Conservation (phyloP, 2,329 filamentous ascomycete species). For the Fusarium drepaniforme region DNA sequence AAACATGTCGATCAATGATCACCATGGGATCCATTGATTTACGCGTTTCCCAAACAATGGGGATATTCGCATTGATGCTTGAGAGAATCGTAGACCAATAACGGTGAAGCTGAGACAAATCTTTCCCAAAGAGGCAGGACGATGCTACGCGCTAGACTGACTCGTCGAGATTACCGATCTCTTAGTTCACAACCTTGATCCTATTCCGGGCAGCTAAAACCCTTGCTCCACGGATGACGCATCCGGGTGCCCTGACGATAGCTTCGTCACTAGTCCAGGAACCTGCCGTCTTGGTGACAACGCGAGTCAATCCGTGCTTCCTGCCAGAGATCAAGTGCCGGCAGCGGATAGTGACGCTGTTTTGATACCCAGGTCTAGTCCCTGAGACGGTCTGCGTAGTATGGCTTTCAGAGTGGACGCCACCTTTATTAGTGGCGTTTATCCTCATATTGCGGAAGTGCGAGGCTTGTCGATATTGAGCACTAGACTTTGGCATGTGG, state of each 20-base stretch:
- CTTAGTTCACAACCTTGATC: neutral
- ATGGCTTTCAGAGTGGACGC: neutral
- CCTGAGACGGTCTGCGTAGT: neutral
- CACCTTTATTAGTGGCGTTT: neutral
- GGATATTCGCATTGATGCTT: neutral
- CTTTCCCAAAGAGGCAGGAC: neutral
- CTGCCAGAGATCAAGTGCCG: neutral
- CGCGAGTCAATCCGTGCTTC: neutral
- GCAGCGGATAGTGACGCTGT: neutral
- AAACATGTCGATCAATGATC: neutral
- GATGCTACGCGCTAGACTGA: neutral
- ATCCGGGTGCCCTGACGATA: neutral
- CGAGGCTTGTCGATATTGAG: neutral
- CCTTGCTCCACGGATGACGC: neutral
- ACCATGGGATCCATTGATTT: neutral
- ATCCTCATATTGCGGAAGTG: neutral
- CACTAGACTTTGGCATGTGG: neutral
- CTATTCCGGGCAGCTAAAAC: neutral
- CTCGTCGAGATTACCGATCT: constrained; percentile 3
- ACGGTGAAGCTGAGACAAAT: neutral
- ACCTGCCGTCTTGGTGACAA: neutral
- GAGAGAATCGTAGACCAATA: neutral
- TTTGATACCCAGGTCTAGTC: neutral
- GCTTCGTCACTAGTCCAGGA: neutral
- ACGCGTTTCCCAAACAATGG: neutral